Evolutionary conservation across 768 basidiomycete genomes (phyloP), one percentile per base, ranked within the genome.

Genomic region (Agrocybe praecox): DNA sequence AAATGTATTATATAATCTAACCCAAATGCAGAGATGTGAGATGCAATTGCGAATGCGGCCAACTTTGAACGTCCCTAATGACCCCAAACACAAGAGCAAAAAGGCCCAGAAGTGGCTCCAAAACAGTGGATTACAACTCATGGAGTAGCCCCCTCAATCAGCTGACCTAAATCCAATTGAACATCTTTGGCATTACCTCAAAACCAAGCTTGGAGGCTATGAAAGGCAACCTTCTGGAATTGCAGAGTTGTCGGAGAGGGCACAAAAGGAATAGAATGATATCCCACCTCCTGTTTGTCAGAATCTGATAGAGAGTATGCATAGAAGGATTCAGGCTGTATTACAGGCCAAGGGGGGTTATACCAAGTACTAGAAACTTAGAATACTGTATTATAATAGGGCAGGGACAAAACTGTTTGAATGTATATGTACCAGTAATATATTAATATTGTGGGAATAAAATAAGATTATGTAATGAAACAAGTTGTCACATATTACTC

Each of bases 1-100:
- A 52, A 15, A 42, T 17, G 6, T 24, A 17, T 42, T 52, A 42
- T 17, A 40, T 52, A 52, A 52, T 40, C 36, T 6, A 11, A 40
- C 42, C 36, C 26, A 42, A 7, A 40, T 43, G 50, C 50, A 12
- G 15, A 52, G 50, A 33, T 50, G 33, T 32, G 33, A 50, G 49
- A 33, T 50, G 49, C 49, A n/a, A 19, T 1, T 33, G 33, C 23
- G 36, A 43, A 32, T 17, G 50, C 26, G 40, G 36, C 21, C 40
- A 23, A 43, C 21, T 42, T 24, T 52, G 50, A 52, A 19, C 36
- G 36, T 43, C 50, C 50, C 50, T 58, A 68, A 70, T 60, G 62
- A 69, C 60, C 63, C 65, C 10, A 77, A 75, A 57, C 75, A 77
- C 64, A 75, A 59, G 2, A 58, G 60, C 21, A 61, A 62, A 24